Evolutionary conservation across 2,329 filamentous ascomycete genomes (phyloP).

Genomic region (Dactylellina sp.): DNA sequence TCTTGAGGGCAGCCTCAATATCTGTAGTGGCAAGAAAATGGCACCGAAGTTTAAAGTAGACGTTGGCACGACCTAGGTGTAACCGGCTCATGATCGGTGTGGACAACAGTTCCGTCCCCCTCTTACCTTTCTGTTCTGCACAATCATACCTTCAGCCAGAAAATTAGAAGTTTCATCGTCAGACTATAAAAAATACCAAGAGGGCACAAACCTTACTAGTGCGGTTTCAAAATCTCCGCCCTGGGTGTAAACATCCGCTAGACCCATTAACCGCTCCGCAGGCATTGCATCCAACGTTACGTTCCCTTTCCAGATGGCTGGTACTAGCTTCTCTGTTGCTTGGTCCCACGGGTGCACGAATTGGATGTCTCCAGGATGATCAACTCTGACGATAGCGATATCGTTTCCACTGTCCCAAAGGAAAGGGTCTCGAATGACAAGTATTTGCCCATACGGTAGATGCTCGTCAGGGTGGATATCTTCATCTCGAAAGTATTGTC

Average conservation of each 20-base stretch:
- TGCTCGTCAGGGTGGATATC: conserved; percentile 7
- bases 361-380: conserved; percentile 37
- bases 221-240: conserved; percentile 13
- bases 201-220: conserved; percentile 14
- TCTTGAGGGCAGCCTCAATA: conserved; percentile 20
- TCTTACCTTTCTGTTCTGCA: conserved; percentile 18
- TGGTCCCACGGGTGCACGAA: conserved; percentile 29
- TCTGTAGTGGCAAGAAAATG: conserved; percentile 12
- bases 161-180: background rate
- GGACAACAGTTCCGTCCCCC: background rate
- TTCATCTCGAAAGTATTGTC: conserved; percentile 42
- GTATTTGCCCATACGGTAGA: background rate
- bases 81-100: background rate
- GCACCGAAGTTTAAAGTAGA: conserved; percentile 20
- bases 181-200: background rate
- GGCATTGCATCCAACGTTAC: conserved; percentile 1
- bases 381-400: conserved; percentile 25
- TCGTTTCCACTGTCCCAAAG: conserved; percentile 31
- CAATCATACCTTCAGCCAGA: conserved; percentile 20
- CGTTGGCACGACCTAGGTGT: conserved; percentile 18
- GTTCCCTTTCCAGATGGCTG: conserved; percentile 18
- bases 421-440: conserved; percentile 39
- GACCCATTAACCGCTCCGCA: background rate
- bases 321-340: conserved; percentile 19
- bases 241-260: conserved; percentile 18